Conservation (phyloP, 129 eudicot species). For the Cynara cardunculus region DNA sequence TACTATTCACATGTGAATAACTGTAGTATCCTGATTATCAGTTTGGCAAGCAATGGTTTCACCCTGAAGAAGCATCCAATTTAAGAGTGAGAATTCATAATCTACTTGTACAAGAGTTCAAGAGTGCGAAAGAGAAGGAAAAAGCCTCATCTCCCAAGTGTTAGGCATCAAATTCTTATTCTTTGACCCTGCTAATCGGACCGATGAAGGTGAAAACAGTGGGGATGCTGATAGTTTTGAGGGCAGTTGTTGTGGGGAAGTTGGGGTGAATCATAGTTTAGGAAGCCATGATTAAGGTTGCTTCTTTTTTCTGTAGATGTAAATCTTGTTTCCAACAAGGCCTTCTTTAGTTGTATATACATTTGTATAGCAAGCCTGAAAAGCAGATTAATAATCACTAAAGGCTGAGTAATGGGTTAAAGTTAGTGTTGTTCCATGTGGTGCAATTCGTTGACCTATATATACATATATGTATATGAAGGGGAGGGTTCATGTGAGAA, state of each 20-base stretch:
- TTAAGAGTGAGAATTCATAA: conserved; percentile 49
- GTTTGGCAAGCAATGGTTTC: conserved; percentile 83
- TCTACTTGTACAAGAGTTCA: conserved; percentile 50
- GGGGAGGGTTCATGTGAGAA: not conserved
- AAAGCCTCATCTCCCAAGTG: not conserved
- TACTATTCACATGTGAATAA: conserved; percentile 17
- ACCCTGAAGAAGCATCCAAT: conserved; percentile 66
- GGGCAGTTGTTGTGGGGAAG: not conserved
- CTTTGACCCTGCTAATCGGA: not conserved
- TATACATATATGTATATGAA: not conserved
- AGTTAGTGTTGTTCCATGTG: not conserved
- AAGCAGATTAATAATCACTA: conserved; percentile 1
- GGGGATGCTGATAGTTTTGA: not conserved
- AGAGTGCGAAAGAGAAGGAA: conserved; percentile 37
- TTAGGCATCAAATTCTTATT: not conserved
- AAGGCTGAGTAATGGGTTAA: not conserved
- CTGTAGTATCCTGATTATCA: conserved; percentile 27
- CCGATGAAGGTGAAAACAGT: not conserved
- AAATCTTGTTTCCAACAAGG: conserved; percentile 8
- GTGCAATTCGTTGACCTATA: not conserved
- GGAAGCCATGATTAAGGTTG: conserved; percentile 15
- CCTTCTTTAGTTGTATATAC: conserved; percentile 23
- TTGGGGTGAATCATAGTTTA: not conserved
- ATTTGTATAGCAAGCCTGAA: conserved; percentile 29
- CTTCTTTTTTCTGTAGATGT: conserved; percentile 15